Percentiles rank a stretch among this genome's conserved stretches.
Conservation (phyloP, 139 green algal genomes). For the Asterochloris sp. region DNA sequence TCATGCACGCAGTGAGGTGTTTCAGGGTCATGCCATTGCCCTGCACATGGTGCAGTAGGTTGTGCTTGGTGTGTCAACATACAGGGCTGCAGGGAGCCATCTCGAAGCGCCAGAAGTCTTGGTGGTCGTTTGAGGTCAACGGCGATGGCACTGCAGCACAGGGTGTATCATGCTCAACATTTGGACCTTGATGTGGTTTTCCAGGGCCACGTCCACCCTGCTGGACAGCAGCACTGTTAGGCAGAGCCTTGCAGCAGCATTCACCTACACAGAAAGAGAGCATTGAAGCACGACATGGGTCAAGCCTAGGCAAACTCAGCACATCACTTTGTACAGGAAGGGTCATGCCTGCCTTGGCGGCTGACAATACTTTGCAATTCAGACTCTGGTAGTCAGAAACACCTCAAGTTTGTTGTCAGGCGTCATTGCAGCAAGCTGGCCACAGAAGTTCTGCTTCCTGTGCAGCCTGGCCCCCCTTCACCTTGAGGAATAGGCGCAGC, state of each 20-base stretch:
- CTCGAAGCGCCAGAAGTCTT: too few relatives aligned
- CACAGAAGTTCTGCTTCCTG: background rate
- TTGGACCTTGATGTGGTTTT: too few relatives aligned
- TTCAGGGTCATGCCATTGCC: background rate
- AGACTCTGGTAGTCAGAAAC: background rate
- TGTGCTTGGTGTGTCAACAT: background rate
- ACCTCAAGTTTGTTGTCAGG: background rate
- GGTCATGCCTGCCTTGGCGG: background rate
- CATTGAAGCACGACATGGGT: background rate
- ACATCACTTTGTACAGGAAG: background rate
- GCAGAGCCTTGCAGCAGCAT: too few relatives aligned
- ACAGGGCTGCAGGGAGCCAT: background rate
- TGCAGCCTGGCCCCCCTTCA: background rate
- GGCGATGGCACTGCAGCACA: too few relatives aligned
- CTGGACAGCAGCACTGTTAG: too few relatives aligned
- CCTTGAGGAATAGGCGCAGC: slow-evolving; percentile 96
- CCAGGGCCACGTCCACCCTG: too few relatives aligned
- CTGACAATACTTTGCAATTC: background rate
- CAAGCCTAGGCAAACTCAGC: background rate
- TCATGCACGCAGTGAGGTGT: background rate
- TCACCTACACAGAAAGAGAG: too few relatives aligned
- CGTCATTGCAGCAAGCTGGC: background rate
- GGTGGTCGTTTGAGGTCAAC: too few relatives aligned
- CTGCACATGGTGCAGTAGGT: background rate
- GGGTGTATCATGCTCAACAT: too few relatives aligned